Evolutionary conservation across 345 rosid genomes (phyloP).

Genomic region (Eucalyptus regnans): DNA sequence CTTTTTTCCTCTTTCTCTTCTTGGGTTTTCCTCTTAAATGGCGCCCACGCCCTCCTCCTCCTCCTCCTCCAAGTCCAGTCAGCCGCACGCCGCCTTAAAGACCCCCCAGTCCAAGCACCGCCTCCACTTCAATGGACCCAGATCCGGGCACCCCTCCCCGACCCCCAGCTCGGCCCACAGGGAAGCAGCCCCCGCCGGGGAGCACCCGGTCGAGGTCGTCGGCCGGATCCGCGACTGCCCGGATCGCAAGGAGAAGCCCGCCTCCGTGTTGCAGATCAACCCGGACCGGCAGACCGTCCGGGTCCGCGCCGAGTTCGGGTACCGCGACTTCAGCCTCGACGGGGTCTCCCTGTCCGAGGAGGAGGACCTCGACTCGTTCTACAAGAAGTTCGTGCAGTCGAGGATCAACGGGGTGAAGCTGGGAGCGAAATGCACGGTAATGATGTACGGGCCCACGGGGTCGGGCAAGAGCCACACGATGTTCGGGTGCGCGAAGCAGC

Average conservation of each 20-base stretch:
- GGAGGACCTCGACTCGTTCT: conserved; percentile 62
- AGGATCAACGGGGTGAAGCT: conserved; percentile 70
- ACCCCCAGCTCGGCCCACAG: conserved; percentile 25
- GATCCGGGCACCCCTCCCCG: conserved; percentile 23
- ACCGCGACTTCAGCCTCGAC: conserved; percentile 81
- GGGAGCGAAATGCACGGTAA: conserved; percentile 73
- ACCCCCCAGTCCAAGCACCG: conserved; percentile 81
- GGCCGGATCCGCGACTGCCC: conserved; percentile 57
- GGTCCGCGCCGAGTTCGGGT: conserved; percentile 78
- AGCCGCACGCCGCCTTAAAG: conserved; percentile 4
- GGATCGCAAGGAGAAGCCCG: conserved; percentile 43
- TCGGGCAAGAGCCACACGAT: conserved; percentile 92
- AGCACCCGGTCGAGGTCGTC: conserved; percentile 87
- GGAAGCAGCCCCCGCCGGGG: conserved; percentile 28
- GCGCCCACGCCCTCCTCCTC: conserved; percentile 63
- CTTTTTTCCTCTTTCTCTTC: background rate
- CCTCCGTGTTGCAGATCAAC: conserved; percentile 45
- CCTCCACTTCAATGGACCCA: conserved; percentile 35
- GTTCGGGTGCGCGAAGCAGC: conserved; percentile 86
- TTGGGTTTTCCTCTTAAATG: conserved; percentile 18
- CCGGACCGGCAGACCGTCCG: conserved; percentile 51
- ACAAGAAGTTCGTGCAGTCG: conserved; percentile 60
- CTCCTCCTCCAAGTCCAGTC: conserved; percentile 41
- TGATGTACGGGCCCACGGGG: conserved; percentile 99
- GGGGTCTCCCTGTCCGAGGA: conserved; percentile 81